These are phyloP conservation scores for Themeda triandra DNA, from an alignment of 176 grass and related monocot species.

Conservation along the genomic window DNA sequence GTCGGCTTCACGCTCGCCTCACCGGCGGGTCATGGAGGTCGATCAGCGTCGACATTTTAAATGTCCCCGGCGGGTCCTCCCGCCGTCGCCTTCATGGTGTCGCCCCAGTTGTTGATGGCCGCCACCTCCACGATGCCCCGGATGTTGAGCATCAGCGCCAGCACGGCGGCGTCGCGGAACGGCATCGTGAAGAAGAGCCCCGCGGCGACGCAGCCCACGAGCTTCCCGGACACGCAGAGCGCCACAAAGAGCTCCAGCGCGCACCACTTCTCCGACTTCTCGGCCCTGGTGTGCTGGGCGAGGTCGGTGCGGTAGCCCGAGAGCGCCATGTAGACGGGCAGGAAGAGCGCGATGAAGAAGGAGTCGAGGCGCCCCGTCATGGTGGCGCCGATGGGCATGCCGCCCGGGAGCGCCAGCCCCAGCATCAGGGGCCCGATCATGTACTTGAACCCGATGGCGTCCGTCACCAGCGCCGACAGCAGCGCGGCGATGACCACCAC, in stretches of 20 bases:
- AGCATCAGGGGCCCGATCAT: constrained; percentile 69
- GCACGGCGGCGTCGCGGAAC: constrained; percentile 37
- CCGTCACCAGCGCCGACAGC: constrained; percentile 53
- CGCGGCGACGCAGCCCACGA: constrained; percentile 52
- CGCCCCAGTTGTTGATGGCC: constrained; percentile 72
- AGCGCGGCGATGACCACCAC: constrained; percentile 49
- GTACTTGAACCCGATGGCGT: constrained; percentile 64
- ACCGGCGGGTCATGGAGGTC: no score
- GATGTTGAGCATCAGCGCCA: constrained; percentile 73
- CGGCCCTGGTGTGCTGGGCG: constrained; percentile 12
- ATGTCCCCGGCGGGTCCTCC: no score
- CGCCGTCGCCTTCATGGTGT: constrained; percentile 38
- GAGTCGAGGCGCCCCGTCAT: constrained; percentile 74
- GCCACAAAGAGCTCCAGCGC: constrained; percentile 62
- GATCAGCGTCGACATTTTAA: no score
- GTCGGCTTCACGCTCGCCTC: no score
- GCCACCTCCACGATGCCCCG: constrained; percentile 73
- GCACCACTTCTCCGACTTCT: constrained; percentile 30
- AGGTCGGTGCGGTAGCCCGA: constrained; percentile 75
- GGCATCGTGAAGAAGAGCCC: constrained; percentile 64
- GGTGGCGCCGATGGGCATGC: constrained; percentile 79
- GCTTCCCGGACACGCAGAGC: constrained; percentile 57
- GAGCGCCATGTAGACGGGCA: constrained; percentile 61
- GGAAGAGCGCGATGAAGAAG: constrained; percentile 65
- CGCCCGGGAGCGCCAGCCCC: constrained; percentile 59